Evolutionary conservation across 2,329 filamentous ascomycete species (phyloP).

Genomic region (Aureobasidium sp.): DNA sequence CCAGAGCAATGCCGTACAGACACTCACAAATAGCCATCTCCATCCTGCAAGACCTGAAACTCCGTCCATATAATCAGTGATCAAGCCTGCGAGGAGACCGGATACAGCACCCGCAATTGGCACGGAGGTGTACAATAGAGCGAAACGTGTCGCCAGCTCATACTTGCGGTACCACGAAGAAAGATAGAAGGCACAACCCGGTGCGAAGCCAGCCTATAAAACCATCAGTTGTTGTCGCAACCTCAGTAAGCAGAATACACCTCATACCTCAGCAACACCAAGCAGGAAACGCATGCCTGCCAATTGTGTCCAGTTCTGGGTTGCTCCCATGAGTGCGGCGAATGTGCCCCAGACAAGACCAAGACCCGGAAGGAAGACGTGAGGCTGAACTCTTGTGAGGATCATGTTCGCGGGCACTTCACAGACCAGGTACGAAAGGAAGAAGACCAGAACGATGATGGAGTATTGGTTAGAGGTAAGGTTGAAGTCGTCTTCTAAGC

Average conservation of each 20-base stretch:
- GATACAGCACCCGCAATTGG: conserved; percentile 53
- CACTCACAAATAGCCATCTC: too few species aligned
- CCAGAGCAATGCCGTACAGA: too few species aligned
- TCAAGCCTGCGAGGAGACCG: conserved; percentile 46
- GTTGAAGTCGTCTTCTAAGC: conserved; percentile 37
- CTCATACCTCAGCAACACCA: too few species aligned
- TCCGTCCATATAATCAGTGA: conserved; percentile 52
- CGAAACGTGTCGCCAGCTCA: conserved; percentile 44
- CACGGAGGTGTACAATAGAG: conserved; percentile 57
- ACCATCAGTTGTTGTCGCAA: too few species aligned
- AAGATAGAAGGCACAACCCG: conserved; percentile 66
- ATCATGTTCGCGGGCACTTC: conserved; percentile 77
- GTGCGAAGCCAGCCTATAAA: conserved; percentile 75
- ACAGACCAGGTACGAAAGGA: conserved; percentile 76
- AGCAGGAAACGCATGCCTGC: conserved; percentile 64
- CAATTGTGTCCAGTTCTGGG: conserved; percentile 57
- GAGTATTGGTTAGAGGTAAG: conserved; percentile 35
- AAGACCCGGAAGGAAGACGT: conserved; percentile 37
- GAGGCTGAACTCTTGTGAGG: conserved; percentile 68
- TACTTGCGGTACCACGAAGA: conserved; percentile 33
- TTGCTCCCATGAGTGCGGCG: conserved; percentile 71
- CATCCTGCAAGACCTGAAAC: conserved; percentile 46
- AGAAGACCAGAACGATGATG: conserved; percentile 73
- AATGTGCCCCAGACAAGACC: conserved; percentile 64
- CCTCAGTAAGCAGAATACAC: too few species aligned